Base-by-base conservation (phyloP, 2,329 filamentous ascomycete species). In the Ophiostoma quercus region DNA sequence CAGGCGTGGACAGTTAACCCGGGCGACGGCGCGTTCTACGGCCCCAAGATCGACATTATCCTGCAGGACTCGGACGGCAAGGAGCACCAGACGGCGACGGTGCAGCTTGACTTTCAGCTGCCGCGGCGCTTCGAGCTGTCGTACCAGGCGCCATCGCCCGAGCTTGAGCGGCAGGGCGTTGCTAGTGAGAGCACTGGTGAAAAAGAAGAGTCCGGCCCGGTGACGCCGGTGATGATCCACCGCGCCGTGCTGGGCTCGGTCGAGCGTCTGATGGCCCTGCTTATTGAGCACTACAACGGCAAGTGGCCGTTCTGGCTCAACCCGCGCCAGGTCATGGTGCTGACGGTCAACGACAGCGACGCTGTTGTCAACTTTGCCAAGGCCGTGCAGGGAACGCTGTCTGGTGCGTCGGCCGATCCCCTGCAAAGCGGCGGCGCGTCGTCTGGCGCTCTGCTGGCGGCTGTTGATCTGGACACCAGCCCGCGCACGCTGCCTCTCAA, bases 231-330 rank as follows among this genome's bases (percentile, higher is more conserved):
- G 51, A 85, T 96, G 76, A 89, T 96, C 68, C 92, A 96, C 77
- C 87, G 92, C 67, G 92, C 93, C 16, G 90, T 96, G 47, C 84
- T 96, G 68, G 92, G 92, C 19, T 95, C 91, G 0, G 85, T 96
- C 5, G 92, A 96, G 79, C 86, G 93, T 65, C 87, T 96, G 72
- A 89, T 96, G 84, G 92, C 92, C 3, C 82, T 96, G 16, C 79
- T 96, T 57, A 94, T 95, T 69, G 93, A 96, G 79, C 90, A 92
- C 74, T 92, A 94, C 74, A 84, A 89, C 70, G 91, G 91, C 19
- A 85, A 84, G 71, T 96, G 92, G 87, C 92, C 92, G 3, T 94
- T 96, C 77, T 96, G 92, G 93, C 83, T 96, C 11, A 94, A 91
- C 69, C 92, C 92, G 0, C 86, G 88, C 6, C 93, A 95, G 76